These are phyloP conservation scores for Tylopilus intermedius DNA, from an alignment of 768 basidiomycete genomes.

Conservation along the genomic window DNA sequence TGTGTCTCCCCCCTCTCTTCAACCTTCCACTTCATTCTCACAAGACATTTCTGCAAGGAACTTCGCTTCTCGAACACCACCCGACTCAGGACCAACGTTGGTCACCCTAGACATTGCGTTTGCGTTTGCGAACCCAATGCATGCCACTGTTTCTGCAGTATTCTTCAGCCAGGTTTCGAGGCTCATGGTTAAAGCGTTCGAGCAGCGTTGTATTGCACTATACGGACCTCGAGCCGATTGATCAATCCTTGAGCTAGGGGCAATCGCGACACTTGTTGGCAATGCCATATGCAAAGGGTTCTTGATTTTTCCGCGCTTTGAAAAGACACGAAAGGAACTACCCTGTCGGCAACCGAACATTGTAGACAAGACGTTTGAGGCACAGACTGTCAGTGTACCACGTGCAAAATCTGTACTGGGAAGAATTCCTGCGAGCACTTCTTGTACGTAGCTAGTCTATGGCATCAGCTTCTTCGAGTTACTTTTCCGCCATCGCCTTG, in stretches of 20 bases:
- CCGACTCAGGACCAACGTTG: constrained; percentile 53
- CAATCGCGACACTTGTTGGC: neutral
- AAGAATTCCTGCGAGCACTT: no score
- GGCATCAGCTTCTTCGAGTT: no score
- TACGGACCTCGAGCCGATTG: constrained; percentile 49
- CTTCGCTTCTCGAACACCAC: neutral
- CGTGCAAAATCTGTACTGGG: no score
- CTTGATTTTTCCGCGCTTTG: neutral
- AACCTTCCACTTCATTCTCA: constrained; percentile 25
- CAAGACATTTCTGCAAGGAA: constrained; percentile 2
- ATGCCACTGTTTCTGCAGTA: constrained; percentile 74
- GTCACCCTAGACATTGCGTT: constrained; percentile 83
- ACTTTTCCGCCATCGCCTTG: no score
- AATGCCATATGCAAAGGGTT: neutral
- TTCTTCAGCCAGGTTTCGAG: constrained; percentile 86
- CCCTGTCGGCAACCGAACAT: no score
- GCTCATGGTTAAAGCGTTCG: constrained; percentile 91
- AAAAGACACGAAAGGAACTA: neutral
- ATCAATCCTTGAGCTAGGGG: neutral
- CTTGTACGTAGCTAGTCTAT: no score
- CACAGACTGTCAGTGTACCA: no score
- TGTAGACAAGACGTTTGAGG: no score
- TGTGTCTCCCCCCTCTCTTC: constrained; percentile 39
- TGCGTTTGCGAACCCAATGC: constrained; percentile 81
- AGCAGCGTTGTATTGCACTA: constrained; percentile 70